These are phyloP conservation scores for Echium plantagineum DNA, from an alignment of 257 asterid species.

Conservation along the genomic window DNA sequence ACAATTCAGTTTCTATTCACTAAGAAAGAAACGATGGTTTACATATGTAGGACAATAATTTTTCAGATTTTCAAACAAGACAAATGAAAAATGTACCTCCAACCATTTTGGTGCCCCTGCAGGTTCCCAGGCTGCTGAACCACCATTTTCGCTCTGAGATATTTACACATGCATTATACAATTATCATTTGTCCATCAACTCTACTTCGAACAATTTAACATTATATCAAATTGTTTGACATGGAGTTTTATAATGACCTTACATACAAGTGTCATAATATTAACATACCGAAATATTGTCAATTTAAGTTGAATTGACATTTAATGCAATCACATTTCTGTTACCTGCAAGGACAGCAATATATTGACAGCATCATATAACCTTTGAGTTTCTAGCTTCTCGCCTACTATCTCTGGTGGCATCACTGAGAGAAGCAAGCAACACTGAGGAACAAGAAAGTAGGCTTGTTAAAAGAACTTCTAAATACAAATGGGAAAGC, in stretches of 20 bases:
- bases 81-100: conserved; percentile 30
- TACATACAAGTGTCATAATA: no score
- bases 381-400: neutral
- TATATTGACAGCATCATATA: conserved; percentile 1
- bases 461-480: neutral
- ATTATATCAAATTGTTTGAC: no score
- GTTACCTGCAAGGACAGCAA: neutral
- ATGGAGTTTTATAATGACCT: no score
- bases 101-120: conserved; percentile 67
- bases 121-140: conserved; percentile 75
- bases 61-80: neutral
- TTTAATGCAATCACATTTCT: neutral
- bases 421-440: neutral
- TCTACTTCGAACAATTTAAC: no score
- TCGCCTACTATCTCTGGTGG: neutral
- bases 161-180: no score
- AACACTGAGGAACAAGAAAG: neutral
- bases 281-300: no score
- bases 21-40: conserved; percentile 4
- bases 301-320: no score
- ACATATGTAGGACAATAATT: neutral
- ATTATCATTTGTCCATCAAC: no score
- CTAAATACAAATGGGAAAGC: neutral
- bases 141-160: conserved; percentile 72
- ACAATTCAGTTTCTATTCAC: neutral